Evolutionary conservation across 495 filamentous ascomycete genomes (phyloP).

Genomic region (Tuber brumale): DNA sequence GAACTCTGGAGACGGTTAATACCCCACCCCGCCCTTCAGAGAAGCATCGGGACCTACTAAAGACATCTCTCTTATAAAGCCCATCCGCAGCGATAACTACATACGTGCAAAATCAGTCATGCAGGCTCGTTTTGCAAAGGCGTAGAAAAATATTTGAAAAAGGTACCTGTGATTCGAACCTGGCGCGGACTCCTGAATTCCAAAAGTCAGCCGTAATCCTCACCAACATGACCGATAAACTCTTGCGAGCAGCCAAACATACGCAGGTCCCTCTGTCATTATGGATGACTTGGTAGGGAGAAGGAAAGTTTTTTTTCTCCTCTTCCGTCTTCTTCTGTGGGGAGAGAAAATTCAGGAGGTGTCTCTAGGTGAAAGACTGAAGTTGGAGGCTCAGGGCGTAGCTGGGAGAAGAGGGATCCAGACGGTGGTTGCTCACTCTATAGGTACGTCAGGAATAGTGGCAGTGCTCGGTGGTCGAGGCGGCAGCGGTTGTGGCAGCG

Average conservation of each 20-base stretch:
- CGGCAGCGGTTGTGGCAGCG: conserved; percentile 48
- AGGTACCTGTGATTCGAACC: conserved; percentile 59
- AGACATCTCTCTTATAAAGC: conserved; percentile 97
- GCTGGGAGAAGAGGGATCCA: conserved; percentile 18
- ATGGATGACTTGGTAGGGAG: conserved; percentile 11
- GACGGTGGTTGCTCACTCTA: conserved; percentile 35
- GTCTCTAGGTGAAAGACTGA: conserved; percentile 28
- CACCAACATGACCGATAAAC: conserved; percentile 18
- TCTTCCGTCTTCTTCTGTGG: conserved; percentile 17
- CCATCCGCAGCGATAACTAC: conserved; percentile 97
- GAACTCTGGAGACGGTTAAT: conserved; percentile 58
- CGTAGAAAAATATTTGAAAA: conserved; percentile 24
- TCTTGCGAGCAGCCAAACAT: conserved; percentile 17
- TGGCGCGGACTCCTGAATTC: conserved; percentile 51
- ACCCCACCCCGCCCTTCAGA: conserved; percentile 14
- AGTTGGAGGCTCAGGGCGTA: conserved; percentile 32
- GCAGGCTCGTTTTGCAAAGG: conserved; percentile 8
- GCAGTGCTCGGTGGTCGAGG: conserved; percentile 52
- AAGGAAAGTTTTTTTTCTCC: conserved; percentile 5
- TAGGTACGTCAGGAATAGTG: conserved; percentile 46
- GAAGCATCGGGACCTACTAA: conserved; percentile 59
- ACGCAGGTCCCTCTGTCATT: conserved; percentile 40
- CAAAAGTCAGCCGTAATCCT: conserved; percentile 42
- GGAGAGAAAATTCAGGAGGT: conserved; percentile 26
- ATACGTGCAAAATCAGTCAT: conserved; percentile 2